Conservation (phyloP, 768 basidiomycete genomes). For the Psilocybe azurescens region DNA sequence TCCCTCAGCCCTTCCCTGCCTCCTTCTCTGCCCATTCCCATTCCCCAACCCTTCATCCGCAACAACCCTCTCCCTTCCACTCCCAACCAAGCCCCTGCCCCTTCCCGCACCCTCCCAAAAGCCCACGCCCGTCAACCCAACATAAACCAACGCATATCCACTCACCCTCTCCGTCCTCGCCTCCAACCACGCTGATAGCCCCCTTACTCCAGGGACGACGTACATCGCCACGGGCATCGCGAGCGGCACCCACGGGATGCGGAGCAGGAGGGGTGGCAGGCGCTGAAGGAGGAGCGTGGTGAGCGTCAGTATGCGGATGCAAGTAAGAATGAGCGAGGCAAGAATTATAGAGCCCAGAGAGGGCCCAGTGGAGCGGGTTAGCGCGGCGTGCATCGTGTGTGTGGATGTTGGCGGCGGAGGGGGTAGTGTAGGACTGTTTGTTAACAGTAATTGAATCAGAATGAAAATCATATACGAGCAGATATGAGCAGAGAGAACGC, state of each 20-base stretch:
- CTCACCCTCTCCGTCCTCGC: constrained; percentile 63
- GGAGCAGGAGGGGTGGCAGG: constrained; percentile 54
- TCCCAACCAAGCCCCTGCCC: constrained; percentile 49
- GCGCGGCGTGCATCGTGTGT: constrained; percentile 76
- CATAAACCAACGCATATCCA: constrained; percentile 68
- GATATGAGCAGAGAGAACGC: constrained; percentile 24
- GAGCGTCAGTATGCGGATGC: constrained; percentile 63
- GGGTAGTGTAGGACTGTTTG: constrained; percentile 35
- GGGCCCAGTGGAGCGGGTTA: constrained; percentile 79
- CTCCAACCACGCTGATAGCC: constrained; percentile 55
- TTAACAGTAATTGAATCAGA: neutral
- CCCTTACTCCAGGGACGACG: constrained; percentile 47
- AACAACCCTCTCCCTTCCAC: constrained; percentile 28
- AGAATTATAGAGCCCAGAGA: constrained; percentile 83
- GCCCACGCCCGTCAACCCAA: constrained; percentile 75
- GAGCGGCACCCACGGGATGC: constrained; percentile 26
- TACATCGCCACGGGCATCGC: constrained; percentile 50
- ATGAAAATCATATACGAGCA: neutral
- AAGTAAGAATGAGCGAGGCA: constrained; percentile 76
- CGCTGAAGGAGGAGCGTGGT: constrained; percentile 55
- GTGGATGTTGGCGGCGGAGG: constrained; percentile 62
- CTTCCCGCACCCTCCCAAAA: constrained; percentile 63
- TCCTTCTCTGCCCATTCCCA: neutral
- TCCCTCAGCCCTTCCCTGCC: neutral
- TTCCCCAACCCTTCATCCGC: constrained; percentile 18